These are phyloP conservation scores for Aspergillus ochraceus DNA, from an alignment of 2,329 filamentous ascomycete species.

Conservation along the genomic window DNA sequence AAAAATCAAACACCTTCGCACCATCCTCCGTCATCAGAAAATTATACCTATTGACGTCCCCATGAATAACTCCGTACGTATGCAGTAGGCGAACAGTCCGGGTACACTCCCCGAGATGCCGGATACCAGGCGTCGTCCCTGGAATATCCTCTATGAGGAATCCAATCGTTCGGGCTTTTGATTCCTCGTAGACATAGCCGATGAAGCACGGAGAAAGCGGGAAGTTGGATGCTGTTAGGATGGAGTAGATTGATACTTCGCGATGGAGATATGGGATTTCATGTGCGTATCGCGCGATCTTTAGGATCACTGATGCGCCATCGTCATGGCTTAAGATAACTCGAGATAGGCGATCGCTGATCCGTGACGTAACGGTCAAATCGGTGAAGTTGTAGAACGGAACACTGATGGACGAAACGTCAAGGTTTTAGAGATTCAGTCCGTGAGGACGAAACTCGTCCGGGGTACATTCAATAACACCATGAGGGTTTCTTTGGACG, in stretches of 20 bases:
- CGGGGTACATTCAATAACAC: conserved; percentile 5
- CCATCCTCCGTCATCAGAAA: conserved; percentile 7
- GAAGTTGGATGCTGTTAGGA: conserved; percentile 2
- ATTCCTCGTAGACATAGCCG: conserved; percentile 12
- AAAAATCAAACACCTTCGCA: conserved; percentile 10
- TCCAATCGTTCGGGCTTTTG: conserved; percentile 8
- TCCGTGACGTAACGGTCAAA: not conserved
- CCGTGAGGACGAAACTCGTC: conserved; percentile 8
- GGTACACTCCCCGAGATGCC: conserved; percentile 5
- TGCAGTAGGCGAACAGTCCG: conserved; percentile 6
- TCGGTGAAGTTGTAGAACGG: conserved; percentile 7
- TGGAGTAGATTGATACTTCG: conserved; percentile 10
- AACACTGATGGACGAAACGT: not conserved
- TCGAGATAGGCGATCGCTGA: conserved; percentile 6
- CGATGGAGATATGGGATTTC: conserved; percentile 3
- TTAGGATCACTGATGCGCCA: conserved; percentile 4
- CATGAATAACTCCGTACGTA: conserved; percentile 6
- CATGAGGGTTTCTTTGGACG: conserved; percentile 1
- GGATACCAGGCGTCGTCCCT: conserved; percentile 3
- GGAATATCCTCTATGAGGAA: conserved; percentile 10
- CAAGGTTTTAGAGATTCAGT: conserved; percentile 2
- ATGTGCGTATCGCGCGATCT: conserved; percentile 9
- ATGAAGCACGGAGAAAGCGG: conserved; percentile 7
- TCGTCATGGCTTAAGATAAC: not conserved
- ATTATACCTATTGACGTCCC: conserved; percentile 13